Percentiles rank a stretch among this genome's conserved stretches.
phyloP scores from a whole-genome alignment of 208 protist genomes.

The Crithidia fasciculata region DNA sequence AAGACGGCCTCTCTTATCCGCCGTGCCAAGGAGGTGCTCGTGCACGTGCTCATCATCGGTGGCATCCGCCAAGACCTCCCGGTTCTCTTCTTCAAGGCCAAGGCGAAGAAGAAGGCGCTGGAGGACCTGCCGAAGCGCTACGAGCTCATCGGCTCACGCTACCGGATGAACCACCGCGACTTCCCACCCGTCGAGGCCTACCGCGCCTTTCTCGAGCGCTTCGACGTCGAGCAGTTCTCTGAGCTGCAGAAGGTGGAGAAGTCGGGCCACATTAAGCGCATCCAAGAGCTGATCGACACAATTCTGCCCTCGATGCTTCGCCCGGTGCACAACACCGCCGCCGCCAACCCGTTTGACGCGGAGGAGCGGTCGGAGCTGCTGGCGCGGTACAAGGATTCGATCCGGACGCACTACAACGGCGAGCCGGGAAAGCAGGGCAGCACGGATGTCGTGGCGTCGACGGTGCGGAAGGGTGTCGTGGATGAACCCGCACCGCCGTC shows the following conservation, averaged over 20 bases:
- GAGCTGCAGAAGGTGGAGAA: conserved; percentile 75
- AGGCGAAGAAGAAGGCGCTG: conserved; percentile 63
- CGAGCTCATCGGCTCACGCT: conserved; percentile 57
- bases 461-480: conserved; percentile 2
- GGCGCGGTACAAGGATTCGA: conserved; percentile 52
- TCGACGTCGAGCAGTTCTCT: conserved; percentile 66
- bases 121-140: conserved; percentile 62
- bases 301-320: conserved; percentile 65
- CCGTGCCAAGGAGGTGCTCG: conserved; percentile 86
- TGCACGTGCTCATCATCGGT: conserved; percentile 84
- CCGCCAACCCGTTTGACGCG: conserved; percentile 34
- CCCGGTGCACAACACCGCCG: conserved; percentile 40
- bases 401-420: conserved; percentile 42
- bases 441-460: conserved; percentile 24
- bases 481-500: neutral
- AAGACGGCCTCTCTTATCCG: conserved; percentile 93
- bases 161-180: conserved; percentile 64
- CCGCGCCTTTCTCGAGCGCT: conserved; percentile 61
- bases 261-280: conserved; percentile 44
- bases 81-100: conserved; percentile 75
- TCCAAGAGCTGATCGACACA: conserved; percentile 63
- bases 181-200: conserved; percentile 59
- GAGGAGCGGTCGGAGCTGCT: conserved; percentile 43
- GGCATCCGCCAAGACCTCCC: conserved; percentile 78
- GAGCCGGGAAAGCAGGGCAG: conserved; percentile 32